Percentiles rank a stretch among this genome's conserved stretches.
phyloP scores from a whole-genome alignment of 768 basidiomycete species.

The Fibroporia radiculosa region DNA sequence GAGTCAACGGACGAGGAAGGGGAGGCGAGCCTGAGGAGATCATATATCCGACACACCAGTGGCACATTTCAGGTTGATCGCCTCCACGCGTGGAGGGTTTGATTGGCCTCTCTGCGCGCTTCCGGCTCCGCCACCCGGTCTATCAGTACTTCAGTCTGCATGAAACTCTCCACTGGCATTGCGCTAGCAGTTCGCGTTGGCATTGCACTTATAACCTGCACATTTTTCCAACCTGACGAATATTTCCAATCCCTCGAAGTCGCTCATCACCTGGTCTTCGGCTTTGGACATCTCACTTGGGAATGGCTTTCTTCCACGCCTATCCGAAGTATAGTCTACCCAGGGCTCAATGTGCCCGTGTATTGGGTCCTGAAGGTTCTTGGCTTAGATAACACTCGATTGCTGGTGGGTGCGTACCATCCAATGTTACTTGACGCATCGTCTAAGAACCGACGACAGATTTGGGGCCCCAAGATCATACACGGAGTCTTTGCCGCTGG shows the following conservation, averaged over 20 bases:
- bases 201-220: slow-evolving; percentile 64
- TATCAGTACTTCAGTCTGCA: too few relatives aligned
- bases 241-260: slow-evolving; percentile 93
- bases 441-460: slow-evolving; percentile 33
- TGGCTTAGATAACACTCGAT: slow-evolving; percentile 42
- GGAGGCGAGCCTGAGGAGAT: too few relatives aligned
- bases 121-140: too few relatives aligned
- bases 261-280: slow-evolving; percentile 83
- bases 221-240: slow-evolving; percentile 97
- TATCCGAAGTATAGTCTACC: slow-evolving; percentile 77
- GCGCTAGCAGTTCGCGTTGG: slow-evolving; percentile 34
- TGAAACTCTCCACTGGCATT: slow-evolving; percentile 3
- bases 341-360: slow-evolving; percentile 69
- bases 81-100: too few relatives aligned
- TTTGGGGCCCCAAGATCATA: slow-evolving; percentile 64
- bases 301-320: slow-evolving; percentile 76
- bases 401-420: slow-evolving; percentile 49
- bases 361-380: slow-evolving; percentile 62
- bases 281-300: slow-evolving; percentile 92
- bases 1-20: too few relatives aligned
- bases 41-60: too few relatives aligned
- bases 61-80: too few relatives aligned
- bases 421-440: too few relatives aligned
- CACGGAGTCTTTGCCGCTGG: slow-evolving; percentile 71
- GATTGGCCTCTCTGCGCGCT: too few relatives aligned